These are phyloP conservation scores for Panicum virgatum DNA, from an alignment of 202 grass and related monocot genomes.

Conservation along the genomic window DNA sequence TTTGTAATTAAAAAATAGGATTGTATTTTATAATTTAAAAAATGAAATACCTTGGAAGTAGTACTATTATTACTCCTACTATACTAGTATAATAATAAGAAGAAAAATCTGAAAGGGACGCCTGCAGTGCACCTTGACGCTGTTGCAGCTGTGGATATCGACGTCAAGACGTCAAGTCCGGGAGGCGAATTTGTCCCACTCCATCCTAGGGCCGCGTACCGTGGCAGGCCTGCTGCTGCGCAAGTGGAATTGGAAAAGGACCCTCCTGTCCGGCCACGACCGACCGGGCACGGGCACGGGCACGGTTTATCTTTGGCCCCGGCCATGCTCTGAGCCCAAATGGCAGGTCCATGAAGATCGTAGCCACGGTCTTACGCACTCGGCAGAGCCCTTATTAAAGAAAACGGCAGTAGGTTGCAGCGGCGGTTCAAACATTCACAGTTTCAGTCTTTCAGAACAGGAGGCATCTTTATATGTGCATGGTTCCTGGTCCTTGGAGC, in stretches of 20 bases:
- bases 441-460: neutral
- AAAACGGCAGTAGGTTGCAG: neutral
- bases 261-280: slow-evolving; percentile 9
- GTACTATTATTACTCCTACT: no score
- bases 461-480: neutral
- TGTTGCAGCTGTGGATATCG: slow-evolving; percentile 24
- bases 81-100: neutral
- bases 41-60: no score
- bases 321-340: slow-evolving; percentile 8
- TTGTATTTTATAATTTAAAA: no score
- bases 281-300: no score
- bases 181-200: neutral
- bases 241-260: neutral
- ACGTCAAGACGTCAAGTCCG: slow-evolving; percentile 10
- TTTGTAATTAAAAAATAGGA: no score
- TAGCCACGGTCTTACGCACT: neutral
- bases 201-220: neutral
- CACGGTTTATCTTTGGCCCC: no score
- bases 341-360: slow-evolving; percentile 7
- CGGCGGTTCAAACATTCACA: neutral
- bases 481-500: neutral
- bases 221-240: slow-evolving; percentile 11
- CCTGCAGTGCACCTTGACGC: slow-evolving; percentile 20
- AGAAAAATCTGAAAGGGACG: slow-evolving; percentile 21
- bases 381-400: neutral